Evolutionary conservation across 352 stramenopile genomes (phyloP).

Genomic region (Pythium sukuiense): DNA sequence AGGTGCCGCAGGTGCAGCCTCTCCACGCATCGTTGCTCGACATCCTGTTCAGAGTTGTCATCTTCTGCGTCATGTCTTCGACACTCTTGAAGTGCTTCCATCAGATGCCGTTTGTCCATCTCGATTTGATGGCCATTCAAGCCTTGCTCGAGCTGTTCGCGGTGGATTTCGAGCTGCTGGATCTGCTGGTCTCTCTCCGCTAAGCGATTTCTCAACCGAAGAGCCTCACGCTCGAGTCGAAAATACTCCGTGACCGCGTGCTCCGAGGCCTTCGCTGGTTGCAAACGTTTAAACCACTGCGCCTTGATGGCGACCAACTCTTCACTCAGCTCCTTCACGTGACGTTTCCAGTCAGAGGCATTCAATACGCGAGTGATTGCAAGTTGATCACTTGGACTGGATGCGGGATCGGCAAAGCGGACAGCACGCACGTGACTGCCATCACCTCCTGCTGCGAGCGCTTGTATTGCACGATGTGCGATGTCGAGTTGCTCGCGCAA

Average conservation of each 20-base stretch:
- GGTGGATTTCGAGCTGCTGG: conserved; percentile 14
- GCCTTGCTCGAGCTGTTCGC: conserved; percentile 12
- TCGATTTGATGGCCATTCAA: neutral
- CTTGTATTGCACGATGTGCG: conserved; percentile 15
- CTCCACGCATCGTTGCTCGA: neutral
- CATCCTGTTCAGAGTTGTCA: neutral
- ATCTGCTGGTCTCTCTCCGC: conserved; percentile 13
- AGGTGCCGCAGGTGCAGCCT: conserved; percentile 4
- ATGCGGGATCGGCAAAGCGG: conserved; percentile 1
- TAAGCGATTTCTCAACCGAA: conserved; percentile 8
- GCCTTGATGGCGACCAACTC: conserved; percentile 10
- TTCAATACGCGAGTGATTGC: neutral
- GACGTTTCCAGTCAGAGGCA: neutral
- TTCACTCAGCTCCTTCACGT: conserved; percentile 4
- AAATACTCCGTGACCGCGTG: conserved; percentile 23
- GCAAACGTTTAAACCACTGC: conserved; percentile 11
- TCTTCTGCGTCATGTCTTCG: neutral
- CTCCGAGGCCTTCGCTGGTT: conserved; percentile 5
- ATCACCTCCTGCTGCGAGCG: conserved; percentile 2
- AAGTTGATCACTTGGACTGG: neutral
- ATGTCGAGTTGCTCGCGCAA: conserved; percentile 18
- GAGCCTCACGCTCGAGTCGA: conserved; percentile 19
- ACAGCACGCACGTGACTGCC: neutral
- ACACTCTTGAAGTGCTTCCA: neutral
- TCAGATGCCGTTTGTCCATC: neutral